Conservation (phyloP, 768 basidiomycete species). For the Harrya chromipes region DNA sequence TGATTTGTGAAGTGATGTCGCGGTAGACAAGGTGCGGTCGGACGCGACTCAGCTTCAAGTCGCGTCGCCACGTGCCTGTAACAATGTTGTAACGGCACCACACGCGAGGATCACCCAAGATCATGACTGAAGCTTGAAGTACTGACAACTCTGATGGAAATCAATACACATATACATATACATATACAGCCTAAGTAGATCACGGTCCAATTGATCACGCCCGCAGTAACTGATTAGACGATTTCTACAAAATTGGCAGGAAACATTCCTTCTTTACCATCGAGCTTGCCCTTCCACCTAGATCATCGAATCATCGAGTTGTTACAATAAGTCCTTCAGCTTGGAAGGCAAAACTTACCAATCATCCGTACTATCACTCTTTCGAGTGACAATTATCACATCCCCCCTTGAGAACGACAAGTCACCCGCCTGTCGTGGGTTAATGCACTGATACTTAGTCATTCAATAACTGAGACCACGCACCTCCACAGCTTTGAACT, state of each 20-base stretch:
- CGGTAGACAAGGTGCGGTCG: background rate
- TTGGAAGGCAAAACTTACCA: constrained; percentile 46
- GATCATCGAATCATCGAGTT: background rate
- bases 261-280: constrained; percentile 63
- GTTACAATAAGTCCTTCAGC: background rate
- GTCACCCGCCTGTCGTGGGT: constrained; percentile 57
- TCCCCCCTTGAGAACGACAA: constrained; percentile 75
- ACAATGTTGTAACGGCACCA: no score
- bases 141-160: background rate
- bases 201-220: no score
- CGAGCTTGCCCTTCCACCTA: constrained; percentile 78
- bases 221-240: constrained; percentile 24
- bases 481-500: constrained; percentile 74
- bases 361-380: constrained; percentile 68
- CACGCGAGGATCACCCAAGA: no score
- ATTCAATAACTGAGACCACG: constrained; percentile 9
- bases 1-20: background rate
- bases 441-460: constrained; percentile 1
- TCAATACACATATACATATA: background rate
- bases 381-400: constrained; percentile 64
- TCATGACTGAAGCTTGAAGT: background rate
- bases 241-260: constrained; percentile 86
- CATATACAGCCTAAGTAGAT: constrained; percentile 1
- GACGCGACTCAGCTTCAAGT: background rate
- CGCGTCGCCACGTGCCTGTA: no score